Conservation (phyloP, 495 filamentous ascomycete species). For the Penicillium fimorum region DNA sequence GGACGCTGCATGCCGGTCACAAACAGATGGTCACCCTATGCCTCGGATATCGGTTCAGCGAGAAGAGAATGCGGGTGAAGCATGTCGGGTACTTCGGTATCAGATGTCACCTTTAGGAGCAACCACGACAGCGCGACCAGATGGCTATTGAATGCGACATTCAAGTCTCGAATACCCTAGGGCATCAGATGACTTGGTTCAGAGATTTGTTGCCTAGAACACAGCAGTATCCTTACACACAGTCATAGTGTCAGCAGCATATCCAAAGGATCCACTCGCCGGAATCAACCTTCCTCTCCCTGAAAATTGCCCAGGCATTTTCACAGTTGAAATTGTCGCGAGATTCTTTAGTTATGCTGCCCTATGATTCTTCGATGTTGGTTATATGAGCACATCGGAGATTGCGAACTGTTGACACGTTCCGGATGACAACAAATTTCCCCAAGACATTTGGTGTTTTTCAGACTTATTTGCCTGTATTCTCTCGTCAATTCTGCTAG, state of each 20-base stretch:
- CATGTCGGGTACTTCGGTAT: conserved; percentile 33
- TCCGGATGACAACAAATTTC: conserved; percentile 35
- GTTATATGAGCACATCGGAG: conserved; percentile 19
- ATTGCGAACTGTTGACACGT: conserved; percentile 42
- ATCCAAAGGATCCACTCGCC: conserved; percentile 49
- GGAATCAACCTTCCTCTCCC: conserved; percentile 39
- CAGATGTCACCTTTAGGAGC: conserved; percentile 31
- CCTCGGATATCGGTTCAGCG: conserved; percentile 19
- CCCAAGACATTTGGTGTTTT: conserved; percentile 26
- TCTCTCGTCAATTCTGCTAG: conserved; percentile 25
- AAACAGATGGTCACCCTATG: conserved; percentile 37
- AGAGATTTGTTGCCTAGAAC: conserved; percentile 34
- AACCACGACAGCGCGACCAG: conserved; percentile 21
- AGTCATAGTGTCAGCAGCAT: conserved; percentile 25
- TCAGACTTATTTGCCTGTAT: conserved; percentile 18
- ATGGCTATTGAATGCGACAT: conserved; percentile 16
- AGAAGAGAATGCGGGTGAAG: conserved; percentile 39
- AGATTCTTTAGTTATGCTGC: conserved; percentile 38
- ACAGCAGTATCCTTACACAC: conserved; percentile 44
- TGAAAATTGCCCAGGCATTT: conserved; percentile 30
- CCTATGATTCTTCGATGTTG: conserved; percentile 29
- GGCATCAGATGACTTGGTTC: conserved; percentile 27
- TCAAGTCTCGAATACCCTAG: conserved; percentile 23
- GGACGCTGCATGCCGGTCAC: conserved; percentile 42
- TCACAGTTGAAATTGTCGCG: conserved; percentile 39